These are phyloP conservation scores for Malus hybrid DNA, from an alignment of 331 rosid genomes.

Conservation along the genomic window DNA sequence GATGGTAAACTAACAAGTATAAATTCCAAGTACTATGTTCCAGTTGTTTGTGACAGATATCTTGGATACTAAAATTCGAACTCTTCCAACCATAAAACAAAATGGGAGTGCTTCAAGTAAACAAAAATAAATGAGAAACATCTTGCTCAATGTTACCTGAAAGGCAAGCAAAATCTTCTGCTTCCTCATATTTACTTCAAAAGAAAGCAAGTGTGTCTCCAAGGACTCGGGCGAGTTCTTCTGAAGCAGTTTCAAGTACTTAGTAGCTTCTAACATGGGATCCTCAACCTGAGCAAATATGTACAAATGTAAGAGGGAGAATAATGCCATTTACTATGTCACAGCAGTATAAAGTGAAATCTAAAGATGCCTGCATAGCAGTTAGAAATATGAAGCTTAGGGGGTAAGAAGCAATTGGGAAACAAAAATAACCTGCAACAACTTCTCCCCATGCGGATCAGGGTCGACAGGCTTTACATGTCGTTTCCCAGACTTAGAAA, in stretches of 20 bases:
- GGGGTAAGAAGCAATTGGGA: not conserved
- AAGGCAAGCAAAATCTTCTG: conserved; percentile 81
- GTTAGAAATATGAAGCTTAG: not conserved
- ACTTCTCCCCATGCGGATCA: conserved; percentile 87
- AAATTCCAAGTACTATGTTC: not conserved
- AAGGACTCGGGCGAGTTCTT: conserved; percentile 75
- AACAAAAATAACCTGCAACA: conserved; percentile 63
- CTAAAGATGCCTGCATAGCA: not conserved
- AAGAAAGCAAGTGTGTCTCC: conserved; percentile 85
- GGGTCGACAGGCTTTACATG: conserved; percentile 84
- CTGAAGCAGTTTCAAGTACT: conserved; percentile 92
- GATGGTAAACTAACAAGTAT: not conserved
- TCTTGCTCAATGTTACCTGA: conserved; percentile 45
- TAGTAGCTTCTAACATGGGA: conserved; percentile 78
- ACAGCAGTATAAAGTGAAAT: not conserved
- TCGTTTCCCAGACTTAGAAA: conserved; percentile 80
- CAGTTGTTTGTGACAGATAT: not conserved
- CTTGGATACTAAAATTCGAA: not conserved
- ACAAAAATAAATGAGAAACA: not conserved
- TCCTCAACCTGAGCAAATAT: conserved; percentile 58
- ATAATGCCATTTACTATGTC: conserved; percentile 4
- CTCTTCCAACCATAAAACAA: not conserved
- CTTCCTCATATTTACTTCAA: conserved; percentile 80
- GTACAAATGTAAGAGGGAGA: not conserved
- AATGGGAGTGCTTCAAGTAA: not conserved